Percentiles rank a stretch among this genome's conserved stretches.
Evolutionary conservation across 2,329 filamentous ascomycete species (phyloP).

Genomic region (Stemphylium beticola): DNA sequence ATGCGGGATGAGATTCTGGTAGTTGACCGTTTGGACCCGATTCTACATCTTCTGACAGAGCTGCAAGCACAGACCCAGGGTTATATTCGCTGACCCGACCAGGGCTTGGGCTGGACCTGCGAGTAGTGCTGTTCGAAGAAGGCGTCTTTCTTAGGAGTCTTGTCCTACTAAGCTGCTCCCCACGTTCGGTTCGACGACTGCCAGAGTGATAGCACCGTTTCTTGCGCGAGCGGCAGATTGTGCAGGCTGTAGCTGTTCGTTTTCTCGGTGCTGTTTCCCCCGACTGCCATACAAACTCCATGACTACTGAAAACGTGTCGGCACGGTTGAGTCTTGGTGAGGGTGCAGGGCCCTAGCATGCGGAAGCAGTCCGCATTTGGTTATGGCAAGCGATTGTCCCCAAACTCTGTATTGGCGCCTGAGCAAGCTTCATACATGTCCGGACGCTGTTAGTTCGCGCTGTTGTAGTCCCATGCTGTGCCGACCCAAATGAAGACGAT

Average conservation of each 20-base stretch:
- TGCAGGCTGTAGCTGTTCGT: conserved; percentile 1
- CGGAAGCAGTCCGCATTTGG: not conserved
- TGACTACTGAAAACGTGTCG: not conserved
- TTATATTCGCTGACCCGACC: conserved; percentile 12
- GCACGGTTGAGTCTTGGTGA: no score
- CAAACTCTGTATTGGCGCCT: not conserved
- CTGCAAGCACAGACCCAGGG: conserved; percentile 4
- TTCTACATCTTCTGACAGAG: conserved; percentile 5
- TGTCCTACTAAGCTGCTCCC: not conserved
- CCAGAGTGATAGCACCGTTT: conserved; percentile 5
- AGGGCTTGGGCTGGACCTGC: not conserved
- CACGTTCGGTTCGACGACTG: not conserved
- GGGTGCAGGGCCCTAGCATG: not conserved
- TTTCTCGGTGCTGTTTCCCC: not conserved
- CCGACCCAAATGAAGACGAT: conserved; percentile 3
- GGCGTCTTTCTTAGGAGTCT: not conserved
- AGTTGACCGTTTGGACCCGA: not conserved
- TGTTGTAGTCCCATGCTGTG: not conserved
- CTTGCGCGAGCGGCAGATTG: conserved; percentile 6
- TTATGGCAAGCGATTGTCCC: not conserved
- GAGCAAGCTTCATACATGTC: not conserved
- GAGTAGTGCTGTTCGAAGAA: not conserved
- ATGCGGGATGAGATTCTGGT: not conserved
- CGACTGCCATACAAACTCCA: conserved; percentile 8
- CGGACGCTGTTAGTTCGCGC: not conserved